These are phyloP conservation scores for Skeletonema potamos DNA, from an alignment of 108 stramenopile species.

Conservation along the genomic window DNA sequence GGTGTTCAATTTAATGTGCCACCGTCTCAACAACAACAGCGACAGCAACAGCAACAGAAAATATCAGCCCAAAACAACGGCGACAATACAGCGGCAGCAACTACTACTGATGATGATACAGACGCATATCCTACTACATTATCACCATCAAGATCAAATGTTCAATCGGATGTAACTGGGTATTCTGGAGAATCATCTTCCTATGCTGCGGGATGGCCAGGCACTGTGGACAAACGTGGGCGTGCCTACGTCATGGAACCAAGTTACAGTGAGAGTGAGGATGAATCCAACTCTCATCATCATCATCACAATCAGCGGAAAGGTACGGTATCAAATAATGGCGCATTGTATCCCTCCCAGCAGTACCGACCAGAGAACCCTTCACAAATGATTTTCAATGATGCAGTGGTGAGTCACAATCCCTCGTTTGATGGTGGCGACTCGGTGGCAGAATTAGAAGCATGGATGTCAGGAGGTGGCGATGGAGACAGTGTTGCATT, in stretches of 20 bases:
- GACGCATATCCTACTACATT: not conserved
- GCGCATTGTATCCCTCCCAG: not conserved
- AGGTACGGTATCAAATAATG: constrained; percentile 4
- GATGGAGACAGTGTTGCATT: constrained; percentile 7
- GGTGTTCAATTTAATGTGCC: not conserved
- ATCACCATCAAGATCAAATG: constrained; percentile 38
- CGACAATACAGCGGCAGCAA: not conserved
- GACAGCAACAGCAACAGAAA: not conserved
- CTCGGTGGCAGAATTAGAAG: constrained; percentile 23
- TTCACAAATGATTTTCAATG: not conserved
- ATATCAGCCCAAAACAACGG: not conserved
- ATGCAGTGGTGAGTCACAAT: not conserved
- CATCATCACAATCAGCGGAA: constrained; percentile 2
- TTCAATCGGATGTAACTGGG: constrained; percentile 36
- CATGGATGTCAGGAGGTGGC: constrained; percentile 31
- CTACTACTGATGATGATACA: not conserved
- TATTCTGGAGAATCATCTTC: constrained; percentile 39
- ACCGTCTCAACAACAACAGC: not conserved
- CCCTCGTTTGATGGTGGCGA: constrained; percentile 12
- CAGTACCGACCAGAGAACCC: not conserved
- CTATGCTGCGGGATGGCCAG: constrained; percentile 70
- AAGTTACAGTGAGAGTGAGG: constrained; percentile 68
- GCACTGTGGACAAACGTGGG: constrained; percentile 71
- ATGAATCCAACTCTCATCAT: not conserved
- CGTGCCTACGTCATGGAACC: constrained; percentile 49